Evolutionary conservation across 2,329 filamentous ascomycete genomes (phyloP).

Genomic region (Ceratocystis variospora): DNA sequence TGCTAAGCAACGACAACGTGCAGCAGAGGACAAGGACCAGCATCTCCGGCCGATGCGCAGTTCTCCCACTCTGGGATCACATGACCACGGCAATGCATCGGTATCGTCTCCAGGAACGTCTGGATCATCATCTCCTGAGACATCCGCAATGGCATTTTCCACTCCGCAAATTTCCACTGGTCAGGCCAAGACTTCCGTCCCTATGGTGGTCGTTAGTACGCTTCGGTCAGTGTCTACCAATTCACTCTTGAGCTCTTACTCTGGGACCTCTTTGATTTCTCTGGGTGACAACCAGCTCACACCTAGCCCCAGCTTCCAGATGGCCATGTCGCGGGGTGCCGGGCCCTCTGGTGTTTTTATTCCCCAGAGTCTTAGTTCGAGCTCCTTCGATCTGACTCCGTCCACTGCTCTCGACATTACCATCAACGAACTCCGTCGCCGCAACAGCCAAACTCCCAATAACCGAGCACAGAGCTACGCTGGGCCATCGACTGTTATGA

Average conservation of each 20-base stretch:
- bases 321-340: slow-evolving; percentile 18
- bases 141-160: not conserved
- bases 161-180: not conserved
- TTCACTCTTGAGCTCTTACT: slow-evolving; percentile 3
- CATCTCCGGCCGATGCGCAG: slow-evolving; percentile 14
- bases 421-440: slow-evolving; percentile 40
- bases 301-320: slow-evolving; percentile 16
- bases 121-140: slow-evolving; percentile 10
- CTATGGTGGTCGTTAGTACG: slow-evolving; percentile 5
- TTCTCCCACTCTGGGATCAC: slow-evolving; percentile 14
- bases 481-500: slow-evolving; percentile 3
- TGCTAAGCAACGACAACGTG: slow-evolving; percentile 1
- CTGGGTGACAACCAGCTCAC: not conserved
- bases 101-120: slow-evolving; percentile 15
- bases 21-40: slow-evolving; percentile 5
- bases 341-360: slow-evolving; percentile 17
- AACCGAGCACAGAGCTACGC: slow-evolving; percentile 29
- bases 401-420: slow-evolving; percentile 28
- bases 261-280: slow-evolving; percentile 9
- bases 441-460: slow-evolving; percentile 39
- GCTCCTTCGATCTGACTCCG: slow-evolving; percentile 19
- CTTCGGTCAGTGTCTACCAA: slow-evolving; percentile 1
- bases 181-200: not conserved
- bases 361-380: slow-evolving; percentile 15
- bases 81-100: slow-evolving; percentile 14